Evolutionary conservation across 257 asterid species (phyloP).

Genomic region (Nicotiana noctiflora): DNA sequence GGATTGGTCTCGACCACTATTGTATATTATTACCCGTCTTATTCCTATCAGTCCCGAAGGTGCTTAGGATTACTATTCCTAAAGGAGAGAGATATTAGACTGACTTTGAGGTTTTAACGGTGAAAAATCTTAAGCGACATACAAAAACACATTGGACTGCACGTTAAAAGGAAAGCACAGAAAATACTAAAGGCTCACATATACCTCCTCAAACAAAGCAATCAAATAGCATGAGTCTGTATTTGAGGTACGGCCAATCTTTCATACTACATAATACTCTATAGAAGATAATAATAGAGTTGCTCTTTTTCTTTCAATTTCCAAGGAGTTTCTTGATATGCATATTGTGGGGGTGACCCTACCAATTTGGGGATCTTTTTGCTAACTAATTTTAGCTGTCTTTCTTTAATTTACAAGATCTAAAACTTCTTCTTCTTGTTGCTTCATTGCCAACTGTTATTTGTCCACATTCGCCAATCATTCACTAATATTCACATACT

Average conservation of each 20-base stretch:
- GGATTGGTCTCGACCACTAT: too few species aligned
- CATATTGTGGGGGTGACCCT: conserved; percentile 4
- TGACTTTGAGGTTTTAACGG: too few species aligned
- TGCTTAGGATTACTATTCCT: too few species aligned
- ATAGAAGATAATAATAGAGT: neutral
- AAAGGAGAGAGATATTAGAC: too few species aligned
- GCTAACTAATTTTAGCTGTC: conserved; percentile 16
- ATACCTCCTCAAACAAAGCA: too few species aligned
- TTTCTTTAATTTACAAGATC: neutral
- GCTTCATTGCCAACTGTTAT: neutral
- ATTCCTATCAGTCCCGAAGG: too few species aligned
- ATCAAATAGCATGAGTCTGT: too few species aligned
- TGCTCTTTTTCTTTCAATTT: neutral
- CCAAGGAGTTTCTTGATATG: neutral
- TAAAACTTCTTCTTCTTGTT: neutral
- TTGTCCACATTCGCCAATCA: neutral
- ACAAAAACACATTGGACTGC: too few species aligned
- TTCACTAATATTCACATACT: neutral
- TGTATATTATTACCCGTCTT: too few species aligned
- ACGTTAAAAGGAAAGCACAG: too few species aligned
- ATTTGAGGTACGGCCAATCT: neutral
- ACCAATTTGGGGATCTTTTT: neutral
- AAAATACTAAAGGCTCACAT: too few species aligned
- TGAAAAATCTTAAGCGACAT: too few species aligned
- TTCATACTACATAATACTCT: neutral